These are phyloP conservation scores for Eimeria tenella DNA, from an alignment of 169 alveolate genomes.

Conservation along the genomic window DNA sequence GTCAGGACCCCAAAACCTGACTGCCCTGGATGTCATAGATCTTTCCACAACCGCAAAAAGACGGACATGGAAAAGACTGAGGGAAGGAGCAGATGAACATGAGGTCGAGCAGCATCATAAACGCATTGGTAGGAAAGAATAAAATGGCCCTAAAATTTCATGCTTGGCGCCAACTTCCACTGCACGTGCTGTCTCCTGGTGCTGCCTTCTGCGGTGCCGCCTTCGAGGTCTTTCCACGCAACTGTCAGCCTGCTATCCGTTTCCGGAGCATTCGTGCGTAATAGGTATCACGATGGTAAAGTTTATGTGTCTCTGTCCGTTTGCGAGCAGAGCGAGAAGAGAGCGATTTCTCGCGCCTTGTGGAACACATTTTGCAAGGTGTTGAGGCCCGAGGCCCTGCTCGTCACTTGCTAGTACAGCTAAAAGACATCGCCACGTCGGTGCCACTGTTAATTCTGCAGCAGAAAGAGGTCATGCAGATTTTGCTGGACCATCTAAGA, in stretches of 20 bases:
- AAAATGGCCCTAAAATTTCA: too few relatives aligned
- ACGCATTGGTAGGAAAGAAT: slow-evolving; percentile 20
- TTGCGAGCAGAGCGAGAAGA: slow-evolving; percentile 29
- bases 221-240: neutral
- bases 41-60: neutral
- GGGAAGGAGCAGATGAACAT: slow-evolving; percentile 20
- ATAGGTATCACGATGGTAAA: neutral
- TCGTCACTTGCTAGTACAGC: slow-evolving; percentile 34
- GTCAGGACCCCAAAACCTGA: slow-evolving; percentile 23
- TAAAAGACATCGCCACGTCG: neutral
- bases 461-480: neutral
- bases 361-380: slow-evolving; percentile 11
- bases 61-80: slow-evolving; percentile 14
- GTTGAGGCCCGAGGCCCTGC: slow-evolving; percentile 53
- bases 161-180: too few relatives aligned
- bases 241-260: neutral
- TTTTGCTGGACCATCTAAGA: slow-evolving; percentile 33
- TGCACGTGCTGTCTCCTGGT: too few relatives aligned
- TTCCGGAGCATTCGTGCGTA: neutral
- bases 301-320: neutral
- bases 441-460: slow-evolving; percentile 53
- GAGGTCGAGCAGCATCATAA: slow-evolving; percentile 9
- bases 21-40: slow-evolving; percentile 51
- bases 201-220: neutral
- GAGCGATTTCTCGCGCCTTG: slow-evolving; percentile 33